Evolutionary conservation across 1,139 yeast genomes (phyloP).

Genomic region (Spencermartinsiella ligniputridi): DNA sequence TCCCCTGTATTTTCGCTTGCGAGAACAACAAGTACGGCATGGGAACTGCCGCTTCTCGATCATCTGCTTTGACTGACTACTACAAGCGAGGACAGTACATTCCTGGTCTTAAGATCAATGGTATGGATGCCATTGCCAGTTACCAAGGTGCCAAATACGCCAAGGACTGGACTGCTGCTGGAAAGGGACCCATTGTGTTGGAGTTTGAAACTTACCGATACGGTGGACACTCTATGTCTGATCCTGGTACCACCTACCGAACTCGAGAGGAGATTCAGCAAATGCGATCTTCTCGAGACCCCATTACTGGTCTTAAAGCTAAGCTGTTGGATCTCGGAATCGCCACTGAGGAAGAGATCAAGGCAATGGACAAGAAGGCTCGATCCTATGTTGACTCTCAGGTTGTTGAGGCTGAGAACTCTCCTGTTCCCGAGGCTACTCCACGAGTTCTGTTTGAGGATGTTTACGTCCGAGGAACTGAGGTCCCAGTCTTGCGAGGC

Average conservation of each 20-base stretch:
- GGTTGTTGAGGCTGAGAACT: constrained; percentile 87
- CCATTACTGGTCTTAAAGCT: constrained; percentile 92
- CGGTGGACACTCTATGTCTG: constrained; percentile 99
- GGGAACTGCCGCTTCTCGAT: constrained; percentile 98
- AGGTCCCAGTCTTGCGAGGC: constrained; percentile 90
- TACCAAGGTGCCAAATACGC: constrained; percentile 97
- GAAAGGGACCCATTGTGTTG: constrained; percentile 92
- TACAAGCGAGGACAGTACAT: constrained; percentile 99
- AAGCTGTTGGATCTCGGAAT: constrained; percentile 75
- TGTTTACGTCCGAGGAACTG: constrained; percentile 92
- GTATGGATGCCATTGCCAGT: constrained; percentile 95
- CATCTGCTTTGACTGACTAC: constrained; percentile 94
- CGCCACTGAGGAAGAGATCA: constrained; percentile 91
- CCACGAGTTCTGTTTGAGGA: constrained; percentile 94
- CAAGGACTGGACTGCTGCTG: constrained; percentile 89
- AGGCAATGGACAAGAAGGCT: constrained; percentile 90
- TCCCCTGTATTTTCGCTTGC: constrained; percentile 92
- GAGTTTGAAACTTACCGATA: constrained; percentile 98
- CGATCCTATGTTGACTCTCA: constrained; percentile 94
- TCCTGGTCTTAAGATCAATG: constrained; percentile 97
- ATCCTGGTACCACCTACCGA: constrained; percentile 99
- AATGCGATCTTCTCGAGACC: constrained; percentile 98
- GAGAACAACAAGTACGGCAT: constrained; percentile 99
- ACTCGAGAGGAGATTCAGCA: constrained; percentile 99
- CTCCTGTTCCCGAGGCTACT: constrained; percentile 94